Evolutionary conservation across 306 rosid species (phyloP), one percentile per base, ranked within the genome.

Genomic region (Betula pendula): DNA sequence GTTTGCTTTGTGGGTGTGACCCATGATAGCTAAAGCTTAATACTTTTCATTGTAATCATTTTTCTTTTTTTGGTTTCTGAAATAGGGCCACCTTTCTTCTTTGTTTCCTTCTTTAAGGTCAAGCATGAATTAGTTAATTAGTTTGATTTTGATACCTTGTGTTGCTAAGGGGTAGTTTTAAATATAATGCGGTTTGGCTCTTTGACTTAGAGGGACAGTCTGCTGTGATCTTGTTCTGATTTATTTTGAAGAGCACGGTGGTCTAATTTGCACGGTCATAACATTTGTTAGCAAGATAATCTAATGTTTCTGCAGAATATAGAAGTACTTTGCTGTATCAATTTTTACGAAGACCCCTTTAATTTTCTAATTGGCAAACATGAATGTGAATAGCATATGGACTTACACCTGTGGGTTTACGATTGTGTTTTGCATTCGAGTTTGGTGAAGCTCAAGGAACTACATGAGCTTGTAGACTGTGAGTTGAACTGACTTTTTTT

Each of bases 171-270:
- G 33, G 38, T 6, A 19, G 9, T 22, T 25, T 65, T 40, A 74
- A 74, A 31, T 43, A 3, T 75, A 73, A 59, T 73, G 65, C 20
- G 25, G 66, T 42, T 68, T 59, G 40, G 40, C 6, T 49, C 66
- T 29, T 59, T 27, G 6, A 17, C 1, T 50, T 20, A 22, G 17
- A 24, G 42, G 15, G 63, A 24, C 29, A 56, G 17, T 11, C 63
- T 16, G 56, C 5, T 56, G 24, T 22, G 63, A 8, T 56, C 31
- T 8, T 24, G 14, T 56, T 55, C 63, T 55, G 63, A 27, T 22
- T 25, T 13, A 20, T 29, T 43, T 69, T 12, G n/a, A 11, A 44
- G 56, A 45, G 29, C 8, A 0, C 27, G 43, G 51, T 68, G 16
- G 19, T 40, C 15, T 44, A n/a, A 5, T 19, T 42, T 40, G 14